These are phyloP conservation scores for Aureobasidium sp. DNA, from an alignment of 2,329 filamentous ascomycete genomes.

Conservation along the genomic window DNA sequence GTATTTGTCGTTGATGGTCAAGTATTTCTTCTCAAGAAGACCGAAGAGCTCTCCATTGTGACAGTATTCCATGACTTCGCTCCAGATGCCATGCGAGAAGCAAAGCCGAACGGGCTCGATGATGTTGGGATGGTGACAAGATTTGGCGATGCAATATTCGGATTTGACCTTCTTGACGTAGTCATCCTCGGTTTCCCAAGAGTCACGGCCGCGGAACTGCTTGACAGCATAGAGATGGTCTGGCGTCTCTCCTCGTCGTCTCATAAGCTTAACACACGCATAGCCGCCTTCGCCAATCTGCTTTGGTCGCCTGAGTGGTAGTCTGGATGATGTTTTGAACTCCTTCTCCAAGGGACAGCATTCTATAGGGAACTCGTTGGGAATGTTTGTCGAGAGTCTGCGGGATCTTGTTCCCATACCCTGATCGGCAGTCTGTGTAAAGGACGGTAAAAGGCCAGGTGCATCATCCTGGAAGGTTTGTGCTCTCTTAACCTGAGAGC, in stretches of 20 bases:
- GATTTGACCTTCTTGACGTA: conserved; percentile 88
- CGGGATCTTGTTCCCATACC: conserved; percentile 31
- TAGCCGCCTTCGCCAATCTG: conserved; percentile 76
- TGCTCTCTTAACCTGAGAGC: background rate
- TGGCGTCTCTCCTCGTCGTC: conserved; percentile 36
- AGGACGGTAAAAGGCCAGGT: conserved; percentile 4
- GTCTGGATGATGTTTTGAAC: conserved; percentile 20
- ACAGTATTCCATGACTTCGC: conserved; percentile 92
- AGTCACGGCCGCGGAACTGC: conserved; percentile 70
- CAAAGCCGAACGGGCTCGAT: conserved; percentile 74
- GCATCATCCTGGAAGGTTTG: conserved; percentile 2
- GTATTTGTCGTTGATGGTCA: conserved; percentile 60
- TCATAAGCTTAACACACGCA: conserved; percentile 76
- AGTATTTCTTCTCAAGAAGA: conserved; percentile 62
- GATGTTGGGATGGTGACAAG: conserved; percentile 78
- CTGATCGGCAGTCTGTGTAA: conserved; percentile 21
- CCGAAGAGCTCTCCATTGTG: conserved; percentile 71
- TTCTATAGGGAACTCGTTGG: conserved; percentile 27
- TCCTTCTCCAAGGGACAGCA: conserved; percentile 38
- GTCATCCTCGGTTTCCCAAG: conserved; percentile 59
- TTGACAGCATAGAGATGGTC: conserved; percentile 75
- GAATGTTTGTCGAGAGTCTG: conserved; percentile 27
- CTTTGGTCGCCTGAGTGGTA: conserved; percentile 62
- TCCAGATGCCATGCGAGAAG: conserved; percentile 66
- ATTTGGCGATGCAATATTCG: conserved; percentile 82